A percentile compares a stretch with the other conserved stretches of the same genome.
These are phyloP conservation scores for Thraustochytrium sp. DNA, from an alignment of 352 stramenopile genomes.

Conservation along the genomic window DNA sequence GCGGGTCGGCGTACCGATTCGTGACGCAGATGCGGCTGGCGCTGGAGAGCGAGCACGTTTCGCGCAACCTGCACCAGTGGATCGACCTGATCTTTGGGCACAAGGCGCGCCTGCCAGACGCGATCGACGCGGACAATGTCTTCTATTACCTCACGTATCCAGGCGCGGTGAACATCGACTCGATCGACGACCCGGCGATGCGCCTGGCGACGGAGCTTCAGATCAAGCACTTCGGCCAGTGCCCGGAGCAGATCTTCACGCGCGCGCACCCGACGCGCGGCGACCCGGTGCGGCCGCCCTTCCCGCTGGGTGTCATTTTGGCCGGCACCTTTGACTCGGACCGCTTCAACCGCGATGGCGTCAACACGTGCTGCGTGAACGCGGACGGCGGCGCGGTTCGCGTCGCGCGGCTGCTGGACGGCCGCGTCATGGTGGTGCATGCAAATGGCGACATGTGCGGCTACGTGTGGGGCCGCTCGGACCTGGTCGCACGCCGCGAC, in stretches of 20 bases:
- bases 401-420: not conserved
- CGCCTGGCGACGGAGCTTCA: constrained; percentile 91
- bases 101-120: constrained; percentile 79
- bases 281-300: not conserved
- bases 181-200: constrained; percentile 80
- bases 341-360: not conserved
- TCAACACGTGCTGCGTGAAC: not conserved
- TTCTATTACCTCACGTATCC: constrained; percentile 99
- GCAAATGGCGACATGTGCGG: constrained; percentile 2
- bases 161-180: constrained; percentile 93
- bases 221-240: constrained; percentile 97
- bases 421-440: not conserved
- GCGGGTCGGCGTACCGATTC: constrained; percentile 83
- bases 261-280: constrained; percentile 65
- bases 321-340: not conserved
- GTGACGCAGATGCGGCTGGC: constrained; percentile 86
- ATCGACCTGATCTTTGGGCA: constrained; percentile 97
- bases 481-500: not conserved
- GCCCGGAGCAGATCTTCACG: constrained; percentile 85
- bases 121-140: constrained; percentile 88
- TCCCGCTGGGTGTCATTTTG: not conserved
- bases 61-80: constrained; percentile 86
- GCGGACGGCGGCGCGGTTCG: not conserved
- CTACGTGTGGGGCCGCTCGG: not conserved
- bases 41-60: constrained; percentile 91